phyloP scores from a whole-genome alignment of 179 eudicot genomes.

The Beta lomatogona region DNA sequence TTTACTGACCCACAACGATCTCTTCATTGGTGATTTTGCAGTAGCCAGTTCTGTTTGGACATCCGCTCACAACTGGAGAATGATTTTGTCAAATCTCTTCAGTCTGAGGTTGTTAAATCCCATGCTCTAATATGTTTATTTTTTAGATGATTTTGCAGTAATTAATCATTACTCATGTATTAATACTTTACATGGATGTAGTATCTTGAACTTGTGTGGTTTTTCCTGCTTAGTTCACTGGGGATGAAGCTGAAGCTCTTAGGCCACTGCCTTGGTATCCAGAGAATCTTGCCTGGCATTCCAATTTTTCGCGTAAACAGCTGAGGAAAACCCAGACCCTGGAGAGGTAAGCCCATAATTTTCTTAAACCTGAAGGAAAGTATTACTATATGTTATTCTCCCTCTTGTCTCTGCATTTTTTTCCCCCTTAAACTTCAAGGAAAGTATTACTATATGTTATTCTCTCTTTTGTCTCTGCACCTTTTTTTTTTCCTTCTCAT shows the following conservation, averaged over 20 bases:
- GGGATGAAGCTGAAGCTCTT: constrained; percentile 75
- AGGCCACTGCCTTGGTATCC: constrained; percentile 96
- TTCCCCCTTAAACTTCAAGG: too few relatives aligned
- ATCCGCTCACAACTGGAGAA: constrained; percentile 74
- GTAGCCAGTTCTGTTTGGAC: constrained; percentile 77
- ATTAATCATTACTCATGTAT: not conserved
- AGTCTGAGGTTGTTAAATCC: constrained; percentile 57
- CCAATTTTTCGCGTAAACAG: constrained; percentile 84
- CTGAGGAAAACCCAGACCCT: constrained; percentile 87
- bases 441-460: too few relatives aligned
- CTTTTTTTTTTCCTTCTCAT: too few relatives aligned
- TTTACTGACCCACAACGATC: constrained; percentile 7
- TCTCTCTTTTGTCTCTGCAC: too few relatives aligned
- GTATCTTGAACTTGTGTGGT: constrained; percentile 1
- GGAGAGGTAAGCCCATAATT: constrained; percentile 48
- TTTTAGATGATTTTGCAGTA: not conserved
- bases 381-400: too few relatives aligned
- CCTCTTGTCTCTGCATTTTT: too few relatives aligned
- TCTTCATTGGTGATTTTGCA: constrained; percentile 44
- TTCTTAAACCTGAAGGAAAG: not conserved
- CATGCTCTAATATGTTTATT: not conserved
- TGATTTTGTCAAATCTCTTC: constrained; percentile 82
- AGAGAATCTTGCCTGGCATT: constrained; percentile 96
- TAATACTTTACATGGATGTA: not conserved
- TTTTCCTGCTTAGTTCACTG: constrained; percentile 48